Percentiles rank a stretch among this genome's conserved stretches.
phyloP scores from a whole-genome alignment of 2,329 filamentous ascomycete genomes.

The Lasiodiplodia sp. region DNA sequence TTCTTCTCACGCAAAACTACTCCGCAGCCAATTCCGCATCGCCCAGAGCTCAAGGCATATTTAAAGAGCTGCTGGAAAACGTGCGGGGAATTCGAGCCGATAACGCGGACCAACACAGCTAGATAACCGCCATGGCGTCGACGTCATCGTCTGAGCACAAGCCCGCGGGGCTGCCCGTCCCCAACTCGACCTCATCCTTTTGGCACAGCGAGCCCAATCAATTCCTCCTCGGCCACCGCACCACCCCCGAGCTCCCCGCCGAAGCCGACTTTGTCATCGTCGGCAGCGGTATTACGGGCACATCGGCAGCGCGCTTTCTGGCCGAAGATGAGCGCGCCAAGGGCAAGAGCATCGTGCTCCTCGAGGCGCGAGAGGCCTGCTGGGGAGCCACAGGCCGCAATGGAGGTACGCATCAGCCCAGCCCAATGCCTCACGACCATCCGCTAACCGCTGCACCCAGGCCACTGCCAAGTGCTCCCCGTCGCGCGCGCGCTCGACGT shows the following conservation, averaged over 20 bases:
- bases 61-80: background rate
- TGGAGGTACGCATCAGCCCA: slow-evolving; percentile 11
- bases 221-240: slow-evolving; percentile 70
- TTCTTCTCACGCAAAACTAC: background rate
- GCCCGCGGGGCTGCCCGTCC: slow-evolving; percentile 62
- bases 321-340: slow-evolving; percentile 52
- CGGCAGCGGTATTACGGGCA: slow-evolving; percentile 79
- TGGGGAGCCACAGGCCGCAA: slow-evolving; percentile 80
- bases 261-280: slow-evolving; percentile 73
- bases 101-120: background rate
- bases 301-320: slow-evolving; percentile 72
- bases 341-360: slow-evolving; percentile 68
- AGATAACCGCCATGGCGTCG: slow-evolving; percentile 16
- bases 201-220: slow-evolving; percentile 75
- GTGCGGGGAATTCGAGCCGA: background rate
- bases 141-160: slow-evolving; percentile 27
- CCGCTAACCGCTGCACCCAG: slow-evolving; percentile 32
- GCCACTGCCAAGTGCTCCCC: slow-evolving; percentile 76
- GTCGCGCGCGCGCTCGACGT: slow-evolving; percentile 68
- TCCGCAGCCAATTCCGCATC: background rate
- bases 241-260: slow-evolving; percentile 68
- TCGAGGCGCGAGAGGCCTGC: slow-evolving; percentile 81
- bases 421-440: background rate
- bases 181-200: slow-evolving; percentile 70
- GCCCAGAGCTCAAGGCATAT: background rate